Percentiles rank a stretch among this genome's conserved stretches.
Conservation (phyloP, 345 rosid species). For the Melaleuca alternifolia region DNA sequence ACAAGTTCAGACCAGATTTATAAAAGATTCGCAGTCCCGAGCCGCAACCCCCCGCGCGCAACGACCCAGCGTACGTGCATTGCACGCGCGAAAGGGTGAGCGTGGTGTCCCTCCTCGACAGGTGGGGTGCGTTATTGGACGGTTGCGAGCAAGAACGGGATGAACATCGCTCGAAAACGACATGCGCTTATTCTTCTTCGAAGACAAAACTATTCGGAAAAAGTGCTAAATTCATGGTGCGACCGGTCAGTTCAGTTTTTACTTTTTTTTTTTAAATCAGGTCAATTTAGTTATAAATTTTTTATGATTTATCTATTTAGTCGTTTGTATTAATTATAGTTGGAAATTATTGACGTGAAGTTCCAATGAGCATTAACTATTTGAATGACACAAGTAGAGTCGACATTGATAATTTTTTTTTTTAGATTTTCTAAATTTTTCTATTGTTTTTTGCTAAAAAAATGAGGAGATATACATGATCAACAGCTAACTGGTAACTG, state of each 20-base stretch:
- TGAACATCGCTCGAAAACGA: not conserved
- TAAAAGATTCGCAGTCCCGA: no score
- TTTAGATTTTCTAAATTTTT: not conserved
- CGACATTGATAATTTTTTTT: no score
- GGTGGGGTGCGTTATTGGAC: no score
- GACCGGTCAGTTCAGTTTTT: fast-evolving
- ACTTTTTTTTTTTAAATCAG: fast-evolving
- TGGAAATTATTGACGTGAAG: fast-evolving
- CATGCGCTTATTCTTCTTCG: not conserved
- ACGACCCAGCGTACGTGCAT: no score
- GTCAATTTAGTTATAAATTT: fast-evolving
- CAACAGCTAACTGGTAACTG: no score
- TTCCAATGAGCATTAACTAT: fast-evolving
- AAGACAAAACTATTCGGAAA: fast-evolving
- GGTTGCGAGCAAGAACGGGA: not conserved
- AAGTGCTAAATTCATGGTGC: fast-evolving
- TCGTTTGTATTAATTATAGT: fast-evolving
- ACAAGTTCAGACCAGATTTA: no score
- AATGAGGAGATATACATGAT: not conserved
- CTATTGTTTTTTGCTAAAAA: not conserved
- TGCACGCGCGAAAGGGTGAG: not conserved
- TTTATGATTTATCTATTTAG: not conserved
- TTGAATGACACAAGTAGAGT: fast-evolving
- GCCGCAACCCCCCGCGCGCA: no score
- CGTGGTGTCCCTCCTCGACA: not conserved